Percentiles rank a stretch among this genome's conserved stretches.
These are phyloP conservation scores for Beauveria bassiana DNA, from an alignment of 2,329 filamentous ascomycete species.

Conservation along the genomic window DNA sequence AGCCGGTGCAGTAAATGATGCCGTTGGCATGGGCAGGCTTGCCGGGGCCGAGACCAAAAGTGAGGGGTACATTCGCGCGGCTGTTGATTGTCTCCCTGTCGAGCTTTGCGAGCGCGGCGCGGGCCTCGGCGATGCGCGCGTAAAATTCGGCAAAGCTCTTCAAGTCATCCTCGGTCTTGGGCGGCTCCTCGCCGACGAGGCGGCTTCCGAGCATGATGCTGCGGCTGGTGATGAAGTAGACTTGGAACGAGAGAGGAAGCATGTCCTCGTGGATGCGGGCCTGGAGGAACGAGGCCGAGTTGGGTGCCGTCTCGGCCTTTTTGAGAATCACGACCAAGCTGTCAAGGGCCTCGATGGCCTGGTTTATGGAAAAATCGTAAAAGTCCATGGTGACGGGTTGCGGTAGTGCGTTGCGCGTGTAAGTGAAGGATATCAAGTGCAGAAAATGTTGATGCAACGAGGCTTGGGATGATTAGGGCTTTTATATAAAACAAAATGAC, in stretches of 20 bases:
- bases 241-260: constrained; percentile 35
- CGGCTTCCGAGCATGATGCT: constrained; percentile 26
- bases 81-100: constrained; percentile 27
- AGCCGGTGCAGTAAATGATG: constrained; percentile 37
- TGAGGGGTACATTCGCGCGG: constrained; percentile 21
- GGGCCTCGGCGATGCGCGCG: constrained; percentile 24
- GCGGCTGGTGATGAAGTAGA: constrained; percentile 24
- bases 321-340: constrained; percentile 27
- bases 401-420: not conserved
- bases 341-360: constrained; percentile 24
- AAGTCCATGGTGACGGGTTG: constrained; percentile 26
- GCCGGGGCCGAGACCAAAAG: constrained; percentile 23
- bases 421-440: not conserved
- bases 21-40: constrained; percentile 20
- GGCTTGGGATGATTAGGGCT: not conserved
- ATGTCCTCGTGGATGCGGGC: constrained; percentile 33
- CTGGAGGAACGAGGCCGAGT: constrained; percentile 23
- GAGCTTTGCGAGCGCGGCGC: constrained; percentile 24
- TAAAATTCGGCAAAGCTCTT: constrained; percentile 27
- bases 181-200: constrained; percentile 24
- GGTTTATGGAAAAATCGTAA: constrained; percentile 31
- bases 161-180: constrained; percentile 18
- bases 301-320: constrained; percentile 27
- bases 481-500: not conserved
- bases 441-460: not conserved